Conservation (phyloP, 2,329 filamentous ascomycete genomes). For the Colletotrichum brevisporum region DNA sequence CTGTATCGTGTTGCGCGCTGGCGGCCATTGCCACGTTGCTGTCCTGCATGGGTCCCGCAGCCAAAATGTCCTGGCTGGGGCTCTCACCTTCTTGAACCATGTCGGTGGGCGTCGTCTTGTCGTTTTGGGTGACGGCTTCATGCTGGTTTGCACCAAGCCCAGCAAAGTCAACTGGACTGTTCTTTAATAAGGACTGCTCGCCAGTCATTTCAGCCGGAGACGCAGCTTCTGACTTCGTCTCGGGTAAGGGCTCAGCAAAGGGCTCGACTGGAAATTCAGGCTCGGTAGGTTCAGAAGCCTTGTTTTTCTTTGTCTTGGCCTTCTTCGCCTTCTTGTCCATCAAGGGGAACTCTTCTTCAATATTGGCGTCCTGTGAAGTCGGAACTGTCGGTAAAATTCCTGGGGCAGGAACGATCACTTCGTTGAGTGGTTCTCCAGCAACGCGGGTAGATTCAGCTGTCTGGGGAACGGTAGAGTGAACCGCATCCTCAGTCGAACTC, state of each 20-base stretch:
- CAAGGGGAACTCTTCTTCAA: constrained; percentile 41
- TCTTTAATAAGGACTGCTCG: neutral
- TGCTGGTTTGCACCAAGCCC: neutral
- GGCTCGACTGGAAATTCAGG: constrained; percentile 40
- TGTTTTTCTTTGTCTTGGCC: constrained; percentile 29
- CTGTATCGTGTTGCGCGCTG: neutral
- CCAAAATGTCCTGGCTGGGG: neutral
- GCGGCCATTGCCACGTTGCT: neutral
- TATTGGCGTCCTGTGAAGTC: constrained; percentile 19
- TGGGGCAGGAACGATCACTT: neutral
- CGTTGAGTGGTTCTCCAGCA: neutral
- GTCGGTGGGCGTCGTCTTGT: neutral
- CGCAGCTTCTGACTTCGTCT: neutral
- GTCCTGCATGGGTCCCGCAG: neutral
- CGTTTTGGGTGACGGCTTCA: neutral
- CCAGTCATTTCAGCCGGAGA: neutral
- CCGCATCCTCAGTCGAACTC: neutral
- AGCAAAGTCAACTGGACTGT: neutral
- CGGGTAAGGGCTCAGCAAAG: constrained; percentile 19
- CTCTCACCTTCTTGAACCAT: neutral
- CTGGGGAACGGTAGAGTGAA: neutral
- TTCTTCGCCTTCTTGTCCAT: constrained; percentile 38
- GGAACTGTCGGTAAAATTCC: neutral
- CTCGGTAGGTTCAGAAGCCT: constrained; percentile 24
- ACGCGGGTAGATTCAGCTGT: neutral